A percentile compares a stretch with the other conserved stretches of the same genome.
phyloP scores from a whole-genome alignment of 2,329 filamentous ascomycete genomes.

The Tympanopsis confertula region DNA sequence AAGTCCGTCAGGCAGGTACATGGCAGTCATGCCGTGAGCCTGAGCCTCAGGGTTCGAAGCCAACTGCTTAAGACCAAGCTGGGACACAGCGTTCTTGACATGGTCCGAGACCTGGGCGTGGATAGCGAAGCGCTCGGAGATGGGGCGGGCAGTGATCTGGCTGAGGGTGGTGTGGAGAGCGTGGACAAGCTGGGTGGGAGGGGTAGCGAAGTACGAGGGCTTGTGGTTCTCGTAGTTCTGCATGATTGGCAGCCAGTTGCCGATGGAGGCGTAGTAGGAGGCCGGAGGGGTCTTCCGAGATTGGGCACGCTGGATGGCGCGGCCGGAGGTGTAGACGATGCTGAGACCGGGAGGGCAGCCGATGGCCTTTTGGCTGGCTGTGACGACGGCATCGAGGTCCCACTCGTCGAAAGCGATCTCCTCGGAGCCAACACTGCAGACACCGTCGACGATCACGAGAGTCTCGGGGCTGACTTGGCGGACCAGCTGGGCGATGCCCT shows the following conservation, averaged over 20 bases:
- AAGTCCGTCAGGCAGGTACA: conserved; percentile 83
- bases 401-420: conserved; percentile 94
- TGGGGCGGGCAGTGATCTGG: conserved; percentile 71
- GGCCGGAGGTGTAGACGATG: conserved; percentile 85
- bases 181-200: conserved; percentile 84
- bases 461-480: conserved; percentile 82
- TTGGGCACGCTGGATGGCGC: conserved; percentile 72
- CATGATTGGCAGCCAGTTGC: conserved; percentile 89
- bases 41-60: conserved; percentile 79
- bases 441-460: conserved; percentile 83
- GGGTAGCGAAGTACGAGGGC: conserved; percentile 94
- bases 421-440: conserved; percentile 92
- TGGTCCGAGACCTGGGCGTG: conserved; percentile 72
- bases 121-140: conserved; percentile 71
- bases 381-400: conserved; percentile 85
- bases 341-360: conserved; percentile 88
- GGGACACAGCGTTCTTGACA: conserved; percentile 72
- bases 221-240: conserved; percentile 98
- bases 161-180: conserved; percentile 80
- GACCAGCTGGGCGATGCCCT: conserved; percentile 71
- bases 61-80: conserved; percentile 77
- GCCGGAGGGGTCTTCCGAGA: conserved; percentile 69
- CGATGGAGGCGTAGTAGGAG: conserved; percentile 91
- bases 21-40: conserved; percentile 94
- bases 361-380: conserved; percentile 92